These are phyloP conservation scores for Hyphodiscus sp. DNA, from an alignment of 2,329 filamentous ascomycete genomes.

Conservation along the genomic window DNA sequence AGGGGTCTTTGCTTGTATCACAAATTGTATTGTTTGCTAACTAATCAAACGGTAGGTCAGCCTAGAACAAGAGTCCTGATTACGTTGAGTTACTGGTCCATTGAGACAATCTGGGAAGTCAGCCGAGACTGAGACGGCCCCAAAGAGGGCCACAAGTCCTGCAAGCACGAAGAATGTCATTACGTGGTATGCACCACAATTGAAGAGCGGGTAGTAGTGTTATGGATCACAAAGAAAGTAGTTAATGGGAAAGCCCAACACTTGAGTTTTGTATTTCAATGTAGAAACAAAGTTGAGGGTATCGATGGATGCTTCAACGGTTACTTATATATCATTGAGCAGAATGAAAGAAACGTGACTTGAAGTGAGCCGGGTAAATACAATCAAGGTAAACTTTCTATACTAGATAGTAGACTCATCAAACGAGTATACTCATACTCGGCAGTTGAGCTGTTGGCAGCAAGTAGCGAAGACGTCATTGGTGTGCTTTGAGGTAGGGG, in stretches of 20 bases:
- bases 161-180: not conserved
- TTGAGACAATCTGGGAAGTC: conserved; percentile 44
- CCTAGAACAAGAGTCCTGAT: not conserved
- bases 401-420: not conserved
- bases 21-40: conserved; percentile 30
- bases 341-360: not conserved
- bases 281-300: not conserved
- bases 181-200: not conserved
- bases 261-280: not conserved
- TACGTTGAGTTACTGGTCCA: conserved; percentile 32
- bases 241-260: not conserved
- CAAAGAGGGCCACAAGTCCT: not conserved
- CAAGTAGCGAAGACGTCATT: too few relatives aligned
- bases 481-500: too few relatives aligned
- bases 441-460: too few relatives aligned
- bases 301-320: not conserved
- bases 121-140: not conserved
- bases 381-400: not conserved
- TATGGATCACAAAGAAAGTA: not conserved
- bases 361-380: not conserved
- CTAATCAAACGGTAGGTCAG: conserved; percentile 27
- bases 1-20: conserved; percentile 9
- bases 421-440: not conserved
- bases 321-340: not conserved
- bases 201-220: not conserved